phyloP scores from a whole-genome alignment of 805 yeast genomes.

The Metschnikowia bowlesiae region DNA sequence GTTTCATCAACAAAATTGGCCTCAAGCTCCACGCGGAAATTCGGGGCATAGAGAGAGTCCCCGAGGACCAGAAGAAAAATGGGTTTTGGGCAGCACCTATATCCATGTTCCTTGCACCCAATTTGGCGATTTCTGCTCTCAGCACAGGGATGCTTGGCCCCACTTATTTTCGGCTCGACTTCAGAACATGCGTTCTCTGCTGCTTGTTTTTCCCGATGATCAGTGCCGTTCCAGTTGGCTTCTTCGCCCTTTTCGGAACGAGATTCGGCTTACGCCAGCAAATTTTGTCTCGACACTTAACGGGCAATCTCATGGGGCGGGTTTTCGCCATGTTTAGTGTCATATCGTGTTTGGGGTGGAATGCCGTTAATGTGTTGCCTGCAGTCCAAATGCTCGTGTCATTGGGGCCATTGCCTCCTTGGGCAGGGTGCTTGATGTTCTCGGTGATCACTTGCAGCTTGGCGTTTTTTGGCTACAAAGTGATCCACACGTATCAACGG shows the following conservation, averaged over 20 bases:
- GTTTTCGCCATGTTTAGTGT: constrained; percentile 26
- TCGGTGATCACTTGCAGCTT: constrained; percentile 26
- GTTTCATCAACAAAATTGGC: constrained; percentile 22
- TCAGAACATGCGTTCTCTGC: constrained; percentile 13
- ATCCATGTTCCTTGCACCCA: constrained; percentile 28
- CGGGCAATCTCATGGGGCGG: constrained; percentile 30
- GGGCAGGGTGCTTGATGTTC: constrained; percentile 34
- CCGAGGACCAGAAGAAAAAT: constrained; percentile 20
- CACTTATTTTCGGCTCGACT: constrained; percentile 12
- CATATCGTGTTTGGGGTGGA: constrained; percentile 33
- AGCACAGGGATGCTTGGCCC: constrained; percentile 17
- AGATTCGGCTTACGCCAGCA: constrained; percentile 23
- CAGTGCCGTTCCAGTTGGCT: constrained; percentile 17
- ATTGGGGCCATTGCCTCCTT: constrained; percentile 28
- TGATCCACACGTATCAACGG: constrained; percentile 28
- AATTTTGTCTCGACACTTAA: constrained; percentile 27
- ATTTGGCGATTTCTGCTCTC: constrained; percentile 18
- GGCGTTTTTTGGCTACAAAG: constrained; percentile 31
- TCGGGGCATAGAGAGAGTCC: constrained; percentile 27
- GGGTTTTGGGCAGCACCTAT: constrained; percentile 19
- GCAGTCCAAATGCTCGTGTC: constrained; percentile 27
- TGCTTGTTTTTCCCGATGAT: constrained; percentile 10
- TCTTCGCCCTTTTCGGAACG: constrained; percentile 14
- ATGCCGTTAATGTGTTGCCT: constrained; percentile 28
- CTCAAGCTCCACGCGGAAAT: constrained; percentile 24